Evolutionary conservation across 495 filamentous ascomycete genomes (phyloP), one percentile per base, ranked within the genome.

Genomic region (Endocarpon pusillum): DNA sequence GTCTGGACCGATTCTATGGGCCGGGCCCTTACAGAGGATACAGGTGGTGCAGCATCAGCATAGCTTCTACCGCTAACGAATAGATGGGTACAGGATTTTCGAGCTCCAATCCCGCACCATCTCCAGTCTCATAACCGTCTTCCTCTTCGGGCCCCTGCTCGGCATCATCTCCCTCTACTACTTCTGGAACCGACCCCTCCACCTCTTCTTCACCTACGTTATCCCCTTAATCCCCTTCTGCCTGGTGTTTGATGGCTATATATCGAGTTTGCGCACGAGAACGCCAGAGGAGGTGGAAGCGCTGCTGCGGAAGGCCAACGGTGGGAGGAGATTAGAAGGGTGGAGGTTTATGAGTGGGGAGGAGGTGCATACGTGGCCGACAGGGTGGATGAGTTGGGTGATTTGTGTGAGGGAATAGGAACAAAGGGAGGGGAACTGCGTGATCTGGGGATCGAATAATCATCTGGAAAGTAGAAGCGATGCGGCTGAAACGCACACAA

Each of bases 81-180:
- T 2, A 21, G 4, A 12, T 31, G 4, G 19, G 20, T 18, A 8
- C 22, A 71, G 70, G 2, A 82, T 85, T 38, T 72, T 82, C 37
- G 79, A 85, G 49, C 64, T 85, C 8, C 76, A 82, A 46, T 65
- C 69, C 26, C 69, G 78, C 3, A 52, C 57, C 2, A 21, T 69
- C 1, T 53, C 53, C 3, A 66, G 63, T 19, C 51, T 79, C 18
- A 18, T 77, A 1, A 58, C 67, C 5, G 63, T 75, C 25, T 44
- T 62, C 15, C 36, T 68, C 18, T 59, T 78, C 44, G 66, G 70
- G 14, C 42, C 69, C 20, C 59, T 62, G 26, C 58, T 73, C 31
- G 43, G 71, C 21, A 33, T 68, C 20, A 48, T 67, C 24, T 70
- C 72, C 10, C 67, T 68, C 0, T 71, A 66, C 36, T 70, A 66